Evolutionary conservation across 2,329 filamentous ascomycete species (phyloP).

Genomic region (Talaromyces sp.): DNA sequence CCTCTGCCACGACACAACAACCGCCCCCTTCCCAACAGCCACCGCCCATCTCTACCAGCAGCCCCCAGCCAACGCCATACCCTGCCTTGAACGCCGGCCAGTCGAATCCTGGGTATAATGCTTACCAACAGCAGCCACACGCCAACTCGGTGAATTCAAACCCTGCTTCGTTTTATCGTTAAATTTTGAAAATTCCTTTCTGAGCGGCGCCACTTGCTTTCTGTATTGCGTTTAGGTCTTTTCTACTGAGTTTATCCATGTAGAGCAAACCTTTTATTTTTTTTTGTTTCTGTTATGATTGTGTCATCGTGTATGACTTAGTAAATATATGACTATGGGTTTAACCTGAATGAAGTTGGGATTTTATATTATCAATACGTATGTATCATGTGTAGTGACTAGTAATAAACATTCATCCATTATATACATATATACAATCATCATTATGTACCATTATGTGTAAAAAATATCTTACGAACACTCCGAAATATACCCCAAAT

Average conservation of each 20-base stretch:
- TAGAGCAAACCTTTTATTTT: not conserved
- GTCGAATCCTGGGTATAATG: conserved; percentile 27
- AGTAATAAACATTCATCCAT: no score
- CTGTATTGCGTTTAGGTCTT: not conserved
- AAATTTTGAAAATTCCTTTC: conserved; percentile 5
- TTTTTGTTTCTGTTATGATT: no score
- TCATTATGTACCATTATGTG: not conserved
- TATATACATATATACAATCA: not conserved
- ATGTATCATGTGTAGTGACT: no score
- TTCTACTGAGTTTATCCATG: not conserved
- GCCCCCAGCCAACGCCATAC: conserved; percentile 28
- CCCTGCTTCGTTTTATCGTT: conserved; percentile 36
- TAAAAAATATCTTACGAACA: conserved; percentile 4
- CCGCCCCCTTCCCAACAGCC: conserved; percentile 25
- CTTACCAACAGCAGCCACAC: conserved; percentile 33
- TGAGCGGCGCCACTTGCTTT: not conserved
- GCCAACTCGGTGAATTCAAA: conserved; percentile 27
- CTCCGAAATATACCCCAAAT: conserved; percentile 14
- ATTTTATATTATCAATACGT: not conserved
- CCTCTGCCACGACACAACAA: conserved; percentile 23
- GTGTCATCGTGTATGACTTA: not conserved
- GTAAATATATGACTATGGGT: not conserved
- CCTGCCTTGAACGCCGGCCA: conserved; percentile 24
- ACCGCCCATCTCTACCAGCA: conserved; percentile 28
- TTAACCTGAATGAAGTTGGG: not conserved